phyloP scores from a whole-genome alignment of 106 monocot genomes.

The Amphibolis antarctica region DNA sequence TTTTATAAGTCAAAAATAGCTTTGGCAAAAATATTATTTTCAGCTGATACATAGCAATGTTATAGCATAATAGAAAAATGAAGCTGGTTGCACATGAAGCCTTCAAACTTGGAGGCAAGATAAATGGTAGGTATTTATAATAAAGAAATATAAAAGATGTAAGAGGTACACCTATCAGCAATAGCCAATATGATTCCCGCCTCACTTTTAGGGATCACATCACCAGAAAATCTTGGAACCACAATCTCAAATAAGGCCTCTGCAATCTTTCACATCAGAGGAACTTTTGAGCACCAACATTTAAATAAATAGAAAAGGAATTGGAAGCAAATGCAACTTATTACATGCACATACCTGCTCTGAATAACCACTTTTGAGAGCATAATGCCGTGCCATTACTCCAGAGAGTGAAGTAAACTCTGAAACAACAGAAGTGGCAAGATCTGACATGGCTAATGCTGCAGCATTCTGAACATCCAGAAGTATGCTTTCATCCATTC shows the following conservation, averaged over 20 bases:
- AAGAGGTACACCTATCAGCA: slow-evolving; percentile 55
- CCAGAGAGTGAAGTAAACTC: slow-evolving; percentile 94
- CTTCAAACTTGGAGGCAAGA: not conserved
- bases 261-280: slow-evolving; percentile 51
- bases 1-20: too few species aligned
- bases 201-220: slow-evolving; percentile 82
- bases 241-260: slow-evolving; percentile 87
- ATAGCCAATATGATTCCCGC: slow-evolving; percentile 71
- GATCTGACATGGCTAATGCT: slow-evolving; percentile 89
- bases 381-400: slow-evolving; percentile 94
- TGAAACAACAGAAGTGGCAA: slow-evolving; percentile 79
- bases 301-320: too few species aligned
- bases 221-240: slow-evolving; percentile 89
- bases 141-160: not conserved
- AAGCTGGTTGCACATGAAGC: not conserved
- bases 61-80: not conserved
- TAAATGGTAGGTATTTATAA: not conserved
- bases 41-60: not conserved
- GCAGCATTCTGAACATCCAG: slow-evolving; percentile 57
- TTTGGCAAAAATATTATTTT: not conserved
- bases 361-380: slow-evolving; percentile 63
- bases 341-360: slow-evolving; percentile 28
- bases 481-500: slow-evolving; percentile 34
- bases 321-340: too few species aligned
- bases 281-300: slow-evolving; percentile 33